Percentiles rank a stretch among this genome's conserved stretches.
phyloP scores from a whole-genome alignment of 768 basidiomycete genomes.

The Hebeloma cylindrosporum region DNA sequence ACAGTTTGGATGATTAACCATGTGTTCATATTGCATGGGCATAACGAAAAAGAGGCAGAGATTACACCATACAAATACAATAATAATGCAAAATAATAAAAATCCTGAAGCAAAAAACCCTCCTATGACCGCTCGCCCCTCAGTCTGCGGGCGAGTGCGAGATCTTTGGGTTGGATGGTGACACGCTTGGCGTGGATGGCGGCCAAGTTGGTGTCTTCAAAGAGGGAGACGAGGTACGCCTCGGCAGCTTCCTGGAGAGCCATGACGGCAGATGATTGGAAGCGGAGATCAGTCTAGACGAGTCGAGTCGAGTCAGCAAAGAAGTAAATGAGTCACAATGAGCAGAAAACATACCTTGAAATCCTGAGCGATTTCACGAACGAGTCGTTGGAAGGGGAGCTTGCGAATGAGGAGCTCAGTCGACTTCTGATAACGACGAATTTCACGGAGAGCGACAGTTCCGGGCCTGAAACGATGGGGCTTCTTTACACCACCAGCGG shows the following conservation, averaged over 20 bases:
- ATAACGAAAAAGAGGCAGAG: conserved; percentile 10
- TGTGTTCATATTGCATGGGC: conserved; percentile 15
- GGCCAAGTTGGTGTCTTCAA: conserved; percentile 81
- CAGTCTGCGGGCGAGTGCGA: conserved; percentile 75
- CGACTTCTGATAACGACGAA: conserved; percentile 85
- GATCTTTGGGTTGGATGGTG: conserved; percentile 84
- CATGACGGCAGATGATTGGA: conserved; percentile 89
- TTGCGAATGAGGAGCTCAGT: conserved; percentile 86
- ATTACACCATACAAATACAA: conserved; percentile 12
- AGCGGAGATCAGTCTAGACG: conserved; percentile 71
- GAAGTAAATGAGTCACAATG: conserved; percentile 4
- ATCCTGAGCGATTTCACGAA: conserved; percentile 89
- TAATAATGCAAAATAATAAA: conserved; percentile 12
- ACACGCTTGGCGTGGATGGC: conserved; percentile 87
- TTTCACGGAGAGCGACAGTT: conserved; percentile 90
- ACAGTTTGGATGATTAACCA: too few relatives aligned
- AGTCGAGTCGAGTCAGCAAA: conserved; percentile 8
- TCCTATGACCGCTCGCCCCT: conserved; percentile 73
- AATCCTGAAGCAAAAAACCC: not conserved
- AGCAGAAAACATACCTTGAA: conserved; percentile 63
- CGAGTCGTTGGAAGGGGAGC: conserved; percentile 87
- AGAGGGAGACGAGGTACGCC: conserved; percentile 75
- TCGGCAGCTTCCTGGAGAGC: conserved; percentile 87
- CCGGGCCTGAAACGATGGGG: conserved; percentile 83
- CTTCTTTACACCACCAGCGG: conserved; percentile 91